phyloP scores from a whole-genome alignment of 1,284 basidiomycete genomes.

The Ustilago vetiveriae region DNA sequence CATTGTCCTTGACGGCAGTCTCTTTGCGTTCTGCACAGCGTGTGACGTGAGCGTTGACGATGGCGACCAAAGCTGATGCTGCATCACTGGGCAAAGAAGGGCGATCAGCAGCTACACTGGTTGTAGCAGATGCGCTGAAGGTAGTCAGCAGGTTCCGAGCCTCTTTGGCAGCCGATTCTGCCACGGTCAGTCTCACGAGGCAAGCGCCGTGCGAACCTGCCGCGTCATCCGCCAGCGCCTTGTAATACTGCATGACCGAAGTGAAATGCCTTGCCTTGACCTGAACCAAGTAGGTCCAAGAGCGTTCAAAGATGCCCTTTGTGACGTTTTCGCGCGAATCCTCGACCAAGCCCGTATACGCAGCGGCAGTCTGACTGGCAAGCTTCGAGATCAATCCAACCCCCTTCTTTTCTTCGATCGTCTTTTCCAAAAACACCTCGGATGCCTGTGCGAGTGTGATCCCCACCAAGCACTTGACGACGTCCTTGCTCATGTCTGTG shows the following conservation, averaged over 20 bases:
- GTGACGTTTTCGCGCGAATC: conserved; percentile 95
- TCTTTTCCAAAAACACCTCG: conserved; percentile 96
- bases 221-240: conserved; percentile 80
- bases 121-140: conserved; percentile 79
- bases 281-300: conserved; percentile 87
- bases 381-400: conserved; percentile 83
- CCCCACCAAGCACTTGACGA: conserved; percentile 88
- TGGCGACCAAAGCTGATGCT: conserved; percentile 78
- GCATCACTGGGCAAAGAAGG: conserved; percentile 90
- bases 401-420: conserved; percentile 70
- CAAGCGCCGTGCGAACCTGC: conserved; percentile 85
- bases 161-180: conserved; percentile 86
- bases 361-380: conserved; percentile 80
- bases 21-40: conserved; percentile 79
- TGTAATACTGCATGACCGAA: conserved; percentile 87
- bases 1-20: conserved; percentile 88
- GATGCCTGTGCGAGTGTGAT: conserved; percentile 91
- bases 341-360: conserved; percentile 83
- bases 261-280: conserved; percentile 90
- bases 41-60: conserved; percentile 83
- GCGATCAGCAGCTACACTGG: conserved; percentile 67
- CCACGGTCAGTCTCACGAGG: conserved; percentile 81
- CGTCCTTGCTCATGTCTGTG: conserved; percentile 92
- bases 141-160: conserved; percentile 76
- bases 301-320: conserved; percentile 93